Base-by-base conservation (phyloP, 2,329 filamentous ascomycete species). In the Penicillium sp. region DNA sequence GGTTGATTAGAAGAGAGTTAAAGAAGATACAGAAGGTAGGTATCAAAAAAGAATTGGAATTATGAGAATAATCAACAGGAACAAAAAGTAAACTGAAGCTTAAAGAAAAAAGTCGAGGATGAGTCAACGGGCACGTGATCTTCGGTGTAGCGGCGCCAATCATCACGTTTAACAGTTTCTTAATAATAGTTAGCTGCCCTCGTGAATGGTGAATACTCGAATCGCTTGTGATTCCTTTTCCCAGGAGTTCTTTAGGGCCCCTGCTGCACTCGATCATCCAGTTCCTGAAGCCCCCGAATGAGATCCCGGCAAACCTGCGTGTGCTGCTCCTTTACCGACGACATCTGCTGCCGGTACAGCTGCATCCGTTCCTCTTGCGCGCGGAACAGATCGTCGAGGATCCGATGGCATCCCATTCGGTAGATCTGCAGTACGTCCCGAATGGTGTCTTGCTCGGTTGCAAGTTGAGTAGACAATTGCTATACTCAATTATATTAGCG, bases 401-500 rank as follows among this genome's bases (percentile, higher is more conserved):
- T 55, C n/a, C 61, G 65, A 52, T 70, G 53, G 38, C 73, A 75
- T 43, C 75, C 72, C 27, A 66, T 60, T 31, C 65, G 67, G 54
- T 75, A 80, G 23, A 68, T 70, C 6, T 71, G 65, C 3, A 77
- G 58, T 24, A 78, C 71, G 25, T 74, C 66, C 3, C 60, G 62
- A 24, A 78, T 66, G 1, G 71, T 72, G 3, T 66, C 67, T 55
- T 78, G 76, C 39, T 73, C 70, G n/a, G 73, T 68, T 7, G 76
- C 66, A 15, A 81, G 67, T 47, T 78, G 70, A 1, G 61, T 69
- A 7, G 74, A 57, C 8, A 80, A 67, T 15, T 66, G 66, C 64
- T 78, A 55, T n/a, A 6, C 41, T 24, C 20, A 12, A 46, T 32
- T 47, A 44, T 8, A 38, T 18, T 29, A 31, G 23, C 31, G 10